Base-by-base conservation (phyloP, 208 protist genomes). In the Wallacemonas sp. region DNA sequence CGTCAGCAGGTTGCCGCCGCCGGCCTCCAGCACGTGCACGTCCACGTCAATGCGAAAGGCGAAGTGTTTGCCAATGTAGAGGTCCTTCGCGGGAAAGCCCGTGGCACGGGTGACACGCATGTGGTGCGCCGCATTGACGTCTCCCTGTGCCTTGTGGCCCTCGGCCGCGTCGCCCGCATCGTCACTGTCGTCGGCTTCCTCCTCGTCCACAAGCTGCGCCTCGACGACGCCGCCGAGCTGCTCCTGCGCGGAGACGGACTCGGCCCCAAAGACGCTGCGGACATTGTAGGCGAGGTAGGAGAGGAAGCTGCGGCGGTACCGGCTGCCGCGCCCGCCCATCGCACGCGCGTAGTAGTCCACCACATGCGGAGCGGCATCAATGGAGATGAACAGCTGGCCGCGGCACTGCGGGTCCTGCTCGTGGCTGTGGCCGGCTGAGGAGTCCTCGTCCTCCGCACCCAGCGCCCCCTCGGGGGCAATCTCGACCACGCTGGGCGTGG, bases 1-100 rank as follows among this genome's bases (percentile, higher is more conserved):
- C 14, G 78, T 65, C 11, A 84, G 46, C 14, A 91, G 25, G 55
- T 86, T 91, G n/a, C 90, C 90, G 8, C 86, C 87, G 31, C 20
- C 57, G 22, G 72, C 65, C 54, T 93, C 78, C 61, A 91, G 75
- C 14, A 96, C 70, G 48, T 92, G 85, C 45, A 92, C 84, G 46
- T 96, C 87, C 25, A 92, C 90, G 65, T 93, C 82, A n/a, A 92
- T 65, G 14, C 70, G 64, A 36, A 93, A 96, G 39, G 83, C 82
- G 57, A 84, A 92, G 32, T 82, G 87, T 16, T 81, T 73, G 61
- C 90, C 87, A 70, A 96, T 81, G 67, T 84, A 89, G 7, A 96
- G 69, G 20, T 87, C 76, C 29, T 67, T 54, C 1, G 76, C 77
- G 0, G 86, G 87, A 45, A 91, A 91, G 25, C 82, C 81, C 49